Conservation (phyloP, 495 filamentous ascomycete species). For the Rusavskia elegans region DNA sequence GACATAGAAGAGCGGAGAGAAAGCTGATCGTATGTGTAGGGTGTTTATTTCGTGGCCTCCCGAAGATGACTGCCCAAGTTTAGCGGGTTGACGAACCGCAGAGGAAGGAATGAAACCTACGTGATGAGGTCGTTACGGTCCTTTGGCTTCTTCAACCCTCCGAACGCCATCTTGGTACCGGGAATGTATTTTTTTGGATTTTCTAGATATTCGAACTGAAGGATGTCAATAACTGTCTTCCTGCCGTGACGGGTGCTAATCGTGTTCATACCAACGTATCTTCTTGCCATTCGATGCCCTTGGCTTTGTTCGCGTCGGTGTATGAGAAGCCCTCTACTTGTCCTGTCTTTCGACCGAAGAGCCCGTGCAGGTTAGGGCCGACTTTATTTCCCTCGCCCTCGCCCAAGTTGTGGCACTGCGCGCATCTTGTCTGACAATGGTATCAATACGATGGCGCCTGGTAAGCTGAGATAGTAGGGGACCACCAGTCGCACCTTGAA, state of each 20-base stretch:
- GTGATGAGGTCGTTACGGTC: slow-evolving; percentile 98
- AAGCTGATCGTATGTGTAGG: slow-evolving; percentile 1
- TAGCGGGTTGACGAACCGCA: not conserved
- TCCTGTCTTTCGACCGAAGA: slow-evolving; percentile 93
- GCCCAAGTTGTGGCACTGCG: slow-evolving; percentile 94
- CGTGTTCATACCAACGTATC: slow-evolving; percentile 50
- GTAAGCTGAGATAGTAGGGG: not conserved
- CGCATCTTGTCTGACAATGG: slow-evolving; percentile 62
- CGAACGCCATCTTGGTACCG: slow-evolving; percentile 99
- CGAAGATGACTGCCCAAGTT: slow-evolving; percentile 11
- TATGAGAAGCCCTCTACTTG: slow-evolving; percentile 85
- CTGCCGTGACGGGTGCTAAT: not conserved
- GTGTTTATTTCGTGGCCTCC: slow-evolving; percentile 16
- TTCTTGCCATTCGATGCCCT: slow-evolving; percentile 80
- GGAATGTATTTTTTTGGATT: slow-evolving; percentile 96
- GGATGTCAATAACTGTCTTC: not conserved
- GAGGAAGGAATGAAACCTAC: slow-evolving; percentile 36
- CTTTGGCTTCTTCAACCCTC: slow-evolving; percentile 98
- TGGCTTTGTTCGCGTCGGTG: slow-evolving; percentile 98
- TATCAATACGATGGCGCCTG: slow-evolving; percentile 9
- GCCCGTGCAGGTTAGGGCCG: slow-evolving; percentile 90
- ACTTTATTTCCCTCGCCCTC: slow-evolving; percentile 85
- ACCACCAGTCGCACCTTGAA: slow-evolving; percentile 55
- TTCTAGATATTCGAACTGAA: slow-evolving; percentile 66
- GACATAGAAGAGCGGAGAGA: slow-evolving; percentile 4